Evolutionary conservation across 2,329 filamentous ascomycete genomes (phyloP).

Genomic region (Colletotrichum theobromicola): DNA sequence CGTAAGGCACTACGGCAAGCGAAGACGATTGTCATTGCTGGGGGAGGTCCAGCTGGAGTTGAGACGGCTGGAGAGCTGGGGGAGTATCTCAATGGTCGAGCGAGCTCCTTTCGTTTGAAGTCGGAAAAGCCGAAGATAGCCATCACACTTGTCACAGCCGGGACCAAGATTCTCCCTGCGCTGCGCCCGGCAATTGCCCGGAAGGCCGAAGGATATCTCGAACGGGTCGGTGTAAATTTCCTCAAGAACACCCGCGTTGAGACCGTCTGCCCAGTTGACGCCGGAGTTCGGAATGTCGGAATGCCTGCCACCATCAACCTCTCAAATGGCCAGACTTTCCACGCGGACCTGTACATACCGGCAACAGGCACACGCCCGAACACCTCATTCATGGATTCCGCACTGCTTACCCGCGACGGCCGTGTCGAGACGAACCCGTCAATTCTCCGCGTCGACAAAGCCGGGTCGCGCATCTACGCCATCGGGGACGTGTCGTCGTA

Average conservation of each 20-base stretch:
- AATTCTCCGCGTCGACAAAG: slow-evolving; percentile 39
- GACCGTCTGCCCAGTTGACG: slow-evolving; percentile 30
- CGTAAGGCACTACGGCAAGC: slow-evolving; percentile 41
- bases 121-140: slow-evolving; percentile 37
- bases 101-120: slow-evolving; percentile 40
- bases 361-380: slow-evolving; percentile 47
- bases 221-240: slow-evolving; percentile 51
- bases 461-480: slow-evolving; percentile 45
- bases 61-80: slow-evolving; percentile 58
- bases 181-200: slow-evolving; percentile 41
- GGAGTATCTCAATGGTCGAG: slow-evolving; percentile 53
- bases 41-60: slow-evolving; percentile 55
- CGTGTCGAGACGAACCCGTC: slow-evolving; percentile 40
- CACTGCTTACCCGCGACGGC: slow-evolving; percentile 37
- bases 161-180: slow-evolving; percentile 41
- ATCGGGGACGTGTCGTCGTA: slow-evolving; percentile 49
- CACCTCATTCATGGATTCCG: slow-evolving; percentile 38
- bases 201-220: slow-evolving; percentile 45
- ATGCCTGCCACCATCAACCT: slow-evolving; percentile 40
- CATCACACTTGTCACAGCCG: slow-evolving; percentile 50
- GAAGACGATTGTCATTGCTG: slow-evolving; percentile 51
- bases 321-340: slow-evolving; percentile 39
- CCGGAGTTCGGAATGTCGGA: slow-evolving; percentile 31
- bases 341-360: slow-evolving; percentile 54
- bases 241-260: slow-evolving; percentile 45